Percentiles rank a stretch among this genome's conserved stretches.
phyloP scores from a whole-genome alignment of 2,329 filamentous ascomycete genomes.

The Rutstroemia sp. region DNA sequence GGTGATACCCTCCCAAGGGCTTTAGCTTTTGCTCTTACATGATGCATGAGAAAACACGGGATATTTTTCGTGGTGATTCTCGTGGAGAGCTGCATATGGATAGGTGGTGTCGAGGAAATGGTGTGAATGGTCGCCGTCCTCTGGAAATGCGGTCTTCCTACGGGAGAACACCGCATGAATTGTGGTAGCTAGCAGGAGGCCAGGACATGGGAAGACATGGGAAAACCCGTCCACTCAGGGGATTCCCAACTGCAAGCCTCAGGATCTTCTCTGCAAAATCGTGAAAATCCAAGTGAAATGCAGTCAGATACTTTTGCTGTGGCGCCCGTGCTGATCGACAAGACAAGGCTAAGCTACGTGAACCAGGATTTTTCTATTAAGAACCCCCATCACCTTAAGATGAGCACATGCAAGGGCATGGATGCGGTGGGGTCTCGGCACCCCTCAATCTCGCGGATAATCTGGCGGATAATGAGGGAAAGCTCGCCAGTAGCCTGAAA shows the following conservation, averaged over 20 bases:
- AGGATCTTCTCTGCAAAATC: not conserved
- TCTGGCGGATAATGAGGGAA: constrained; percentile 9
- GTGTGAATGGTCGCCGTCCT: constrained; percentile 11
- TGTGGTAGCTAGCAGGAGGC: not conserved
- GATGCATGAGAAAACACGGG: constrained; percentile 8
- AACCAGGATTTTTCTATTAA: constrained; percentile 5
- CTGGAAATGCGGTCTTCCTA: constrained; percentile 7
- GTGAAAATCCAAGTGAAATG: not conserved
- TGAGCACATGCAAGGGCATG: constrained; percentile 10
- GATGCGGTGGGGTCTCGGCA: constrained; percentile 5
- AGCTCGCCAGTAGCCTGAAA: constrained; percentile 8
- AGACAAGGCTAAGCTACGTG: not conserved
- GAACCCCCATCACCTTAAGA: constrained; percentile 10
- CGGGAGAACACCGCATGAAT: constrained; percentile 8
- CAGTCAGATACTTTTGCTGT: constrained; percentile 8
- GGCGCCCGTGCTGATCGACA: constrained; percentile 10
- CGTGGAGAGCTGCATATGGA: constrained; percentile 10
- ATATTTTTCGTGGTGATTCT: constrained; percentile 8
- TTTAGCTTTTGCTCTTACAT: not conserved
- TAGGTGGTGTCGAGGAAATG: constrained; percentile 6
- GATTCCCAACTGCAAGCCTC: not conserved
- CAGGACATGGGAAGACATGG: not conserved
- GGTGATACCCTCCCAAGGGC: not conserved
- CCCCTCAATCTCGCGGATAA: constrained; percentile 13
- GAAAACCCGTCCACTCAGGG: constrained; percentile 3